Conservation (phyloP, 2,329 filamentous ascomycete genomes). For the Pseudodiploospora longispora region DNA sequence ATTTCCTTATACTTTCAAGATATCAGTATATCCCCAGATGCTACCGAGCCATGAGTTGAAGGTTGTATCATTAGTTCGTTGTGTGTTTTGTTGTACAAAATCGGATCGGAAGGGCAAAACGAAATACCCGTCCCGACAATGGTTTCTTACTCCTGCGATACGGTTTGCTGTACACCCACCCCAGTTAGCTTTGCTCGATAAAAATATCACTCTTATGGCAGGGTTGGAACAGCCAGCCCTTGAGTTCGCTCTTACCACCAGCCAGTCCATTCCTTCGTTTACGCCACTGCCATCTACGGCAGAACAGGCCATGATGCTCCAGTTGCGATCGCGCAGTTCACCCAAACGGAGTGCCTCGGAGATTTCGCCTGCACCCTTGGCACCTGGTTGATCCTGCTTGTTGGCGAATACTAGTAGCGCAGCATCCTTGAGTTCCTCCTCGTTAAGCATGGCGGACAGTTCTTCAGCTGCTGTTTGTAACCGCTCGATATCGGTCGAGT, state of each 20-base stretch:
- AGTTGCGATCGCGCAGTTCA: conserved; percentile 91
- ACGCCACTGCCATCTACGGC: conserved; percentile 93
- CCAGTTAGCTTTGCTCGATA: conserved; percentile 1
- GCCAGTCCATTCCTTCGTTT: conserved; percentile 97
- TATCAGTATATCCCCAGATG: conserved; percentile 19
- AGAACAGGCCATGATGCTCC: conserved; percentile 97
- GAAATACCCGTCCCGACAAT: conserved; percentile 10
- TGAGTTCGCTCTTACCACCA: conserved; percentile 57
- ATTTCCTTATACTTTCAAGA: conserved; percentile 2
- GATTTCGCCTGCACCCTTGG: conserved; percentile 93
- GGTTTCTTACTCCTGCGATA: conserved; percentile 23
- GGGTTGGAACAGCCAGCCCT: too few species aligned
- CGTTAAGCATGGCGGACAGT: conserved; percentile 87
- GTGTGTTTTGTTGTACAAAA: conserved; percentile 21
- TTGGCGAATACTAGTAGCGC: conserved; percentile 93
- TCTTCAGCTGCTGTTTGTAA: conserved; percentile 89
- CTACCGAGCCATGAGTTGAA: conserved; percentile 17
- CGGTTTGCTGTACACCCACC: conserved; percentile 23
- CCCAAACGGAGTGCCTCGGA: conserved; percentile 85
- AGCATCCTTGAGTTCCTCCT: conserved; percentile 92
- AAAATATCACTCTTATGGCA: conserved; percentile 1
- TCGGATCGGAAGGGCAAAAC: conserved; percentile 10
- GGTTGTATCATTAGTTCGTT: conserved; percentile 21
- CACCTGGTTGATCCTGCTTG: conserved; percentile 96
- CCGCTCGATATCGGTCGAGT: conserved; percentile 94